Evolutionary conservation across 345 rosid genomes (phyloP), one percentile per base, ranked within the genome.

Genomic region (Kandelia obovata): DNA sequence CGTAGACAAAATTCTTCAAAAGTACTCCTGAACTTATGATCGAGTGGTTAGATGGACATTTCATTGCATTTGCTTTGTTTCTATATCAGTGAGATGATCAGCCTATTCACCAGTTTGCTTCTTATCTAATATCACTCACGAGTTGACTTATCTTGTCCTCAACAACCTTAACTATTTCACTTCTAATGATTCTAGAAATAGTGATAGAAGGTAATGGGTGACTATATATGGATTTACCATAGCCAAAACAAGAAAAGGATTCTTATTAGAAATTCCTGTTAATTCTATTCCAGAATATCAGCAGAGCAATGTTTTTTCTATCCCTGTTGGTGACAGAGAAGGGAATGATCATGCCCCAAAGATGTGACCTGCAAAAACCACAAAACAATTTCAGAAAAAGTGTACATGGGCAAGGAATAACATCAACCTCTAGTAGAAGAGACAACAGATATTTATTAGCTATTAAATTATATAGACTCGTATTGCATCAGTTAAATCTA

Each of bases 201-300:
- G 31, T 15, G 26, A 2, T 7, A 49, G 7, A 35, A 47, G 32
- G 43, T 16, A 43, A 7, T 69, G 59, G 32, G 16, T 31, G 31
- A 31, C 19, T 62, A 17, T 2, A 13, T 23, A 26, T 6, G 46
- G 17, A 25, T 27, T 73, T 76, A 83, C 86, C 86, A 83, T 83
- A 47, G 61, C 49, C 64, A 58, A 35, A 35, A 61, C 65, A 71
- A 16, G 26, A 13, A 49, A 5, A n/a, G 30, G 70, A 66, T 69
- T 57, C 67, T 68, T 58, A 10, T n/a, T 61, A 62, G 66, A 65
- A 35, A 49, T 49, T 67, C 31, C 58, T 27, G 21, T 28, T 43
- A 62, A 65, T 28, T 32, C 49, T 62, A 57, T 32, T 64, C 57
- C 62, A 70, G 65, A 67, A 53, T 61, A 56, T 47, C 59, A 27